Conservation (phyloP, 768 basidiomycete species). For the Glaciozyma antarctica region DNA sequence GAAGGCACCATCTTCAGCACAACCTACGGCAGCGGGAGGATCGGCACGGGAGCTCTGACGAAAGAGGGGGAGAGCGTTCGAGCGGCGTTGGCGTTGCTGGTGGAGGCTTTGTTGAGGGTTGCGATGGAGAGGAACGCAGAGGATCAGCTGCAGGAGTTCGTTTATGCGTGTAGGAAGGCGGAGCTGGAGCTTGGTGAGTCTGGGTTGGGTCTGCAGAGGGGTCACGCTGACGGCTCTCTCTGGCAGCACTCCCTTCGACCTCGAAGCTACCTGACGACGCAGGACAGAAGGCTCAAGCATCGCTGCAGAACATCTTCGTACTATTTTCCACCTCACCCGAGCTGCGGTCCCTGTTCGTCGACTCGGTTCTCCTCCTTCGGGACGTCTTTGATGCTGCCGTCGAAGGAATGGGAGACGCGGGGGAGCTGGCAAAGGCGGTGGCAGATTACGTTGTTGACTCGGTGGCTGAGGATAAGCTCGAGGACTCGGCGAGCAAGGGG, state of each 20-base stretch:
- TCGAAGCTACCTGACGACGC: neutral
- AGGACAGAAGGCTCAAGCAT: neutral
- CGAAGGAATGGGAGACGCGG: slow-evolving; percentile 1
- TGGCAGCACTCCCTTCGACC: neutral
- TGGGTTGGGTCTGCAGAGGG: no score
- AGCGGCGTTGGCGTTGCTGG: neutral
- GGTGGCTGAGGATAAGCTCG: neutral
- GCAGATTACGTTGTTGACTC: neutral
- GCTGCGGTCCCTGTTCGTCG: slow-evolving; percentile 16
- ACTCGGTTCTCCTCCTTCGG: slow-evolving; percentile 15
- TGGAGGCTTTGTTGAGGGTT: neutral
- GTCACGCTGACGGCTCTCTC: neutral
- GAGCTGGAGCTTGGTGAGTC: slow-evolving; percentile 5
- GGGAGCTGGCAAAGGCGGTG: slow-evolving; percentile 1
- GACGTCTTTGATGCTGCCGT: slow-evolving; percentile 2
- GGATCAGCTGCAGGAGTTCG: slow-evolving; percentile 17
- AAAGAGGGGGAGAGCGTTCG: slow-evolving; percentile 11
- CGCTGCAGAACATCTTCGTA: slow-evolving; percentile 10
- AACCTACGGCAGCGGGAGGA: slow-evolving; percentile 3
- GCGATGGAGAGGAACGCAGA: slow-evolving; percentile 8
- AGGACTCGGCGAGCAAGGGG: no score
- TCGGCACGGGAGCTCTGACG: slow-evolving; percentile 8
- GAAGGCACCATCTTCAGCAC: neutral
- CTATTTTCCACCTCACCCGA: slow-evolving; percentile 16
- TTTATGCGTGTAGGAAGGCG: neutral